These are phyloP conservation scores for Cercospora brassicicola DNA, from an alignment of 2,329 filamentous ascomycete genomes.

Conservation along the genomic window DNA sequence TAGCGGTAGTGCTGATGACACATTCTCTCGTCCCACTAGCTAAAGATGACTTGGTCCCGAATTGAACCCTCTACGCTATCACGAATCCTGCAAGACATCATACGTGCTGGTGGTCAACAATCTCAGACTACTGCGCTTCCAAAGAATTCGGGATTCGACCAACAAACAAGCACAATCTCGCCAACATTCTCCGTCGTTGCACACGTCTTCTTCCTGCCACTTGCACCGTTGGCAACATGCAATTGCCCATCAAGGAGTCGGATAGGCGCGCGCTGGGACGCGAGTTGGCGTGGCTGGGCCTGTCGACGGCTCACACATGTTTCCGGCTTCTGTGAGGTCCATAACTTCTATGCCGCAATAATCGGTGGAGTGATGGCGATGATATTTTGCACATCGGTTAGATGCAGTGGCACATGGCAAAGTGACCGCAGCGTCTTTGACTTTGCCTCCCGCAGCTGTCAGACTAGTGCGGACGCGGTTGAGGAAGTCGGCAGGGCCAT, in stretches of 20 bases:
- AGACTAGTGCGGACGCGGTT: constrained; percentile 12
- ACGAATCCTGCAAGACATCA: background rate
- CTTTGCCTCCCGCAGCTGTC: constrained; percentile 3
- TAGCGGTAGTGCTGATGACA: background rate
- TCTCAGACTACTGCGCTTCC: background rate
- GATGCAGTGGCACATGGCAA: constrained; percentile 21
- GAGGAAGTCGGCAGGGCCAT: constrained; percentile 21
- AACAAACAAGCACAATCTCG: background rate
- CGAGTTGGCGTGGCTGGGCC: background rate
- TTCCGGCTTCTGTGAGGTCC: constrained; percentile 15
- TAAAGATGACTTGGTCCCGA: background rate
- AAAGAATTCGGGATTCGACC: background rate
- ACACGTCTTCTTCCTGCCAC: background rate
- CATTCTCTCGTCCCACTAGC: background rate
- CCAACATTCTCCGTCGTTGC: background rate
- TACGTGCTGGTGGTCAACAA: background rate
- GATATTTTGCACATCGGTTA: constrained; percentile 18
- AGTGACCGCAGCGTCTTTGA: constrained; percentile 10
- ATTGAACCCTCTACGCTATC: background rate
- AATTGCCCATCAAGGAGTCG: background rate
- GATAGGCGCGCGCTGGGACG: background rate
- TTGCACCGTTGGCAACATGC: background rate
- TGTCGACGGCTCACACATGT: background rate
- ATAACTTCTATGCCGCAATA: constrained; percentile 19
- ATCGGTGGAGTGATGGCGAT: constrained; percentile 16